phyloP scores from a whole-genome alignment of 148 eudicot species.

The Cornus florida region DNA sequence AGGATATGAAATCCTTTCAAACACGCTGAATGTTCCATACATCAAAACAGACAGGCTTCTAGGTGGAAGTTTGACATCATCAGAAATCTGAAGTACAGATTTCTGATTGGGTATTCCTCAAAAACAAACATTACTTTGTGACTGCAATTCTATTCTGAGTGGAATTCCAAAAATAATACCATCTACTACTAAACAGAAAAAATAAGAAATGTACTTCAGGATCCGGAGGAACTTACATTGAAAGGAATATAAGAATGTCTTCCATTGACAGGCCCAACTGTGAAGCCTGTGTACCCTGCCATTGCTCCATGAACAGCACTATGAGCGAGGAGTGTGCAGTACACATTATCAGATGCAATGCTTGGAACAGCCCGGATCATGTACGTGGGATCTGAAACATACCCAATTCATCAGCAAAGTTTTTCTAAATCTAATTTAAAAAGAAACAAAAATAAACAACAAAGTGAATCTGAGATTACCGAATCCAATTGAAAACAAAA shows the following conservation, averaged over 20 bases:
- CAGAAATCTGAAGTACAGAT: too few relatives aligned
- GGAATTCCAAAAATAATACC: neutral
- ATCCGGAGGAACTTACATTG: conserved; percentile 53
- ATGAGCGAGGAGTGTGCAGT: conserved; percentile 98
- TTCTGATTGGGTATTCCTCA: too few relatives aligned
- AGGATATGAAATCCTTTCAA: too few relatives aligned
- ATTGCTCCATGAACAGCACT: conserved; percentile 97
- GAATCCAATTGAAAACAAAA: too few relatives aligned
- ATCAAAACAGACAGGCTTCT: too few relatives aligned
- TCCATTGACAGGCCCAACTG: conserved; percentile 88
- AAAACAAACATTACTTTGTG: too few relatives aligned
- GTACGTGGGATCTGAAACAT: conserved; percentile 86
- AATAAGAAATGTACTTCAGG: neutral
- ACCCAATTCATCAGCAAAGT: conserved; percentile 9
- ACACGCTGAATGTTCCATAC: too few relatives aligned
- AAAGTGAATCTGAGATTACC: conserved; percentile 13
- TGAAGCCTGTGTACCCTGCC: conserved; percentile 97
- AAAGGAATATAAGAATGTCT: conserved; percentile 92
- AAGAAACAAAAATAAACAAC: neutral
- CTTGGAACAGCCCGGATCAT: conserved; percentile 99
- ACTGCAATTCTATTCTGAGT: too few relatives aligned
- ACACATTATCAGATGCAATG: conserved; percentile 92
- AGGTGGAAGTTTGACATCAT: too few relatives aligned
- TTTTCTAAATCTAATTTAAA: conserved; percentile 2
- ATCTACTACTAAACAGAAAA: neutral